Evolutionary conservation across 2,329 filamentous ascomycete species (phyloP), one percentile per base, ranked within the genome.

Genomic region (Septoria petroselini): DNA sequence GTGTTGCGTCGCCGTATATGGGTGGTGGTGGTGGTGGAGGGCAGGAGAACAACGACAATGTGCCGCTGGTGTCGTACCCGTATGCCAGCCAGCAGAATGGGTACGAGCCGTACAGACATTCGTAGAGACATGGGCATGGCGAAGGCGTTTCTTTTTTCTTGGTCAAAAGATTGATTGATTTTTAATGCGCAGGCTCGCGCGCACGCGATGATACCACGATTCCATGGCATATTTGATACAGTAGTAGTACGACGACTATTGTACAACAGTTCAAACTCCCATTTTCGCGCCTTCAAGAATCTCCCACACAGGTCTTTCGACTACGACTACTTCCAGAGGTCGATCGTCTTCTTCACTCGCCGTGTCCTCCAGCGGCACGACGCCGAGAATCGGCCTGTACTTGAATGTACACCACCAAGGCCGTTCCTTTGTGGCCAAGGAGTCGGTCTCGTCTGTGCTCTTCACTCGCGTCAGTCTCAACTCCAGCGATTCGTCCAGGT

Each of bases 331-430:
- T 70, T 98, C 93, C 3, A 86, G 71, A 8, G 73, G 69, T 60
- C 69, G 62, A 23, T 61, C 61, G 14, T 57, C 62, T 21, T 62
- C 63, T 33, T 59, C 54, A 35, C 58, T 47, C 47, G 58, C 55
- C 78, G 69, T 35, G 33, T 65, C 61, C 17, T 71, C 74, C 25
- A 85, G 69, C 14, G 80, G 76, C 15, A 82, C 76, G 37, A 85
- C 77, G 4, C 91, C 93, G 54, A 98, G 75, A 60, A 98, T 90
- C n/a, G 91, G 88, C 51, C 91, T 80, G 71, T 97, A 98, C 70
- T 95, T 94, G 76, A 86, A 90, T 4, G 91, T 95, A 66, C 84
- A 82, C 88, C 90, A 97, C 72, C 75, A 80, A 5, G 59, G 61
- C 43, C 66, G 62, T 47, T 59, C 43, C 2, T 37, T 50, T 47